Evolutionary conservation across 2,329 filamentous ascomycete genomes (phyloP), one percentile per base, ranked within the genome.

Genomic region (Pseudogymnoascus sp.): DNA sequence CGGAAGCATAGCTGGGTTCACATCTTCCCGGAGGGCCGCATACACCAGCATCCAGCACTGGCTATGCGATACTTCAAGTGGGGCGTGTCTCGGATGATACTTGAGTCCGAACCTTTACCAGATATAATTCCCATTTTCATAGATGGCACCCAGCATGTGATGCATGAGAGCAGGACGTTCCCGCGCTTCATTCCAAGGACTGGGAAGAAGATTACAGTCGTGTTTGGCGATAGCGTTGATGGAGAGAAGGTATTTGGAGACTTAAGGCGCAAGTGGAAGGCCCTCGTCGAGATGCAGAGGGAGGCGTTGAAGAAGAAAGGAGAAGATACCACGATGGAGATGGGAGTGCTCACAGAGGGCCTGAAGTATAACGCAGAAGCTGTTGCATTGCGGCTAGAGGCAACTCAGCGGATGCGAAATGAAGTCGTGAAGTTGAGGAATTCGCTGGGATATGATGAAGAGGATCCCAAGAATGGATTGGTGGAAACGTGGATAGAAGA

Each of bases 51-150:
- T 69, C 84, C 89, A 1, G 80, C 86, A 45, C 86, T 87, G 70
- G 85, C 88, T 6, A 88, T 98, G 81, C 89, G 95, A 31, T 99
- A 99, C 78, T 98, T 98, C 84, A 97, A 96, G 79, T 99, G 95
- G 95, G 95, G 95, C 1, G 82, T 98, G 1, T 92, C 93, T 6
- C 86, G 95, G 1, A 82, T 98, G 65, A 95, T 99, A 65, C 85
- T 99, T 57, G 95, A 99, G 76, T 85, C 89, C 57, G 90, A 93
- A 60, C 91, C 92, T 2, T 87, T 90, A 67, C 95, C 95, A 0
- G 90, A 96, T 69, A 84, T 99, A 19, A 84, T 99, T 37, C 92
- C 95, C 48, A 93, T 99, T 77, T 99, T 96, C 81, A 88, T 98
- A 61, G 91, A 97, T 71, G 95, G 95, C 28, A 90, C 90, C 14